Conservation (phyloP, 345 rosid genomes). For the Odontarrhena argentea region DNA sequence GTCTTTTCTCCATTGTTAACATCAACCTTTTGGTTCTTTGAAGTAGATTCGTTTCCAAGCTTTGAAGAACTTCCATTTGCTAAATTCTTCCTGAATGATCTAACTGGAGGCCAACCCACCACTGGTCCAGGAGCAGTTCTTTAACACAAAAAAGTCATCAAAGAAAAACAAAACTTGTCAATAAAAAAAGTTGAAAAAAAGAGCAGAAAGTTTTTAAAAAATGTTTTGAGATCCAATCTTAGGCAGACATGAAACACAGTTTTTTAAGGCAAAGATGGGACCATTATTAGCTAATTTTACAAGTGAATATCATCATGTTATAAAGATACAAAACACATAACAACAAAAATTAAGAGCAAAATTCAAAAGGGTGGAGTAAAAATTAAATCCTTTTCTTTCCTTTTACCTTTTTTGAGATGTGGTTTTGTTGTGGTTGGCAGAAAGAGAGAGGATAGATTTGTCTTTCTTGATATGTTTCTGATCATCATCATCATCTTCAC, state of each 20-base stretch:
- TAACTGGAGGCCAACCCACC: conserved; percentile 99
- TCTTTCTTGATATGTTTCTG: conserved; percentile 33
- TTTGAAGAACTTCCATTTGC: conserved; percentile 69
- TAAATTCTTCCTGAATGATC: conserved; percentile 88
- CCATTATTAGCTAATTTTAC: conserved; percentile 32
- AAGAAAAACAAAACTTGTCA: too few species aligned
- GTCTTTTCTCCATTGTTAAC: conserved; percentile 37
- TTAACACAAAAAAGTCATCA: conserved; percentile 18
- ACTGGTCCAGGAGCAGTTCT: conserved; percentile 96
- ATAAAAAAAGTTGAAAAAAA: conserved; percentile 11
- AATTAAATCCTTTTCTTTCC: neutral
- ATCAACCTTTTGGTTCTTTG: conserved; percentile 45
- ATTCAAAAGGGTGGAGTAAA: conserved; percentile 31
- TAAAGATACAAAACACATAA: conserved; percentile 37
- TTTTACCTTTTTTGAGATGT: conserved; percentile 42
- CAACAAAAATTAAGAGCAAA: conserved; percentile 39
- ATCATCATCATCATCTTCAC: conserved; percentile 38
- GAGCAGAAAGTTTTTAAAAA: neutral
- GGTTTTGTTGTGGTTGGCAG: conserved; percentile 41
- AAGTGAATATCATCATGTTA: conserved; percentile 51
- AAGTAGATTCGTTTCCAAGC: conserved; percentile 53
- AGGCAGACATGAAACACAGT: conserved; percentile 17
- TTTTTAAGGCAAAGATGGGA: conserved; percentile 37
- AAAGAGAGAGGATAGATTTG: conserved; percentile 49
- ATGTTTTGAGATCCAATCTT: conserved; percentile 35